Conservation (phyloP, 306 rosid species). For the Cucurbita argyrosperma region DNA sequence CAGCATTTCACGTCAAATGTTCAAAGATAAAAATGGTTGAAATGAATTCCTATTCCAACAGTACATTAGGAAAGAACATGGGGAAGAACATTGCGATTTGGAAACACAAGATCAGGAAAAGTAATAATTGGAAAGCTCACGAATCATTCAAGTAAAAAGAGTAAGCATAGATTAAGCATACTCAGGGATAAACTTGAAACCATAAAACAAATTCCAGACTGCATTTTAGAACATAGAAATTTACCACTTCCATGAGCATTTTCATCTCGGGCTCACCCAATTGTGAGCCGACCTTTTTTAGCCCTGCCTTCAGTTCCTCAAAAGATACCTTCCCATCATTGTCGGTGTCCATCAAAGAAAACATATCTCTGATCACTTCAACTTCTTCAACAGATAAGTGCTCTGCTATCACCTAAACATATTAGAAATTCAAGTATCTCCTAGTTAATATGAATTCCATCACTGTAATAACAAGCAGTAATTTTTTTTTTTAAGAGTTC, state of each 20-base stretch:
- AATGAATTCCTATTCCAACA: not conserved
- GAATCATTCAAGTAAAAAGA: not conserved
- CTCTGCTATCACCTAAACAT: constrained; percentile 80
- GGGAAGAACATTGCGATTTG: not conserved
- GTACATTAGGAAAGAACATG: not conserved
- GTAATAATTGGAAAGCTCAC: not conserved
- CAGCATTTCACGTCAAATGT: not conserved
- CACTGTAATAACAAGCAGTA: not conserved
- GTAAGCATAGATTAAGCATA: not conserved
- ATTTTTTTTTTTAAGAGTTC: not conserved
- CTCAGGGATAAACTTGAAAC: not conserved
- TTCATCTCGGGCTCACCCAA: constrained; percentile 93
- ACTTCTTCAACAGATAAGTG: constrained; percentile 95
- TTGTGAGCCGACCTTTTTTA: constrained; percentile 88
- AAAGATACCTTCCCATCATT: constrained; percentile 76
- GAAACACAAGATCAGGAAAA: not conserved
- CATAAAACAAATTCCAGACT: not conserved
- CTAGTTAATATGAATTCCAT: not conserved
- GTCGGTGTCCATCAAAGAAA: constrained; percentile 89
- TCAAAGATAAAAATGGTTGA: not conserved
- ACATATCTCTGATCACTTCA: constrained; percentile 95
- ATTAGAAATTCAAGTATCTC: constrained; percentile 9
- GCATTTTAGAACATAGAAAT: constrained; percentile 7
- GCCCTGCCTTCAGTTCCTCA: constrained; percentile 80
- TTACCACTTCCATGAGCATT: constrained; percentile 99